phyloP scores from a whole-genome alignment of 257 asterid genomes.

The Lavandula angustifolia region DNA sequence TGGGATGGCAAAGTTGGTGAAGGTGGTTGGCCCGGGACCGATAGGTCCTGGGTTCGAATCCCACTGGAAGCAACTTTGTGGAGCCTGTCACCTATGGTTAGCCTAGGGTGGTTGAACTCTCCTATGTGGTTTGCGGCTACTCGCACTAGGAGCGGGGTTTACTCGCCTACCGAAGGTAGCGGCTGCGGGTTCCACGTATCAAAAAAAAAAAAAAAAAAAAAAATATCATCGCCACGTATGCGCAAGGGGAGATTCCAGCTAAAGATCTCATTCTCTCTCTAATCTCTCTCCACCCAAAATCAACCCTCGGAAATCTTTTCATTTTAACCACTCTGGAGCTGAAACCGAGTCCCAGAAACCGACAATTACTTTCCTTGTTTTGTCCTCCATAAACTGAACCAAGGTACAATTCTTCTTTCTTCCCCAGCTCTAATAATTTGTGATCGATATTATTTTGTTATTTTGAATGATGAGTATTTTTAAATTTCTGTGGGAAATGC shows the following conservation, averaged over 20 bases:
- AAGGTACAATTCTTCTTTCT: slow-evolving; percentile 29
- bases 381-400: slow-evolving; percentile 19
- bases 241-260: slow-evolving; percentile 61
- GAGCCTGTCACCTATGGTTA: too few relatives aligned
- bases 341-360: neutral
- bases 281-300: slow-evolving; percentile 63
- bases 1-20: too few relatives aligned
- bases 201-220: too few relatives aligned
- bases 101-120: too few relatives aligned
- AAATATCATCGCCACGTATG: slow-evolving; percentile 81
- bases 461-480: slow-evolving; percentile 9
- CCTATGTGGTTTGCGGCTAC: too few relatives aligned
- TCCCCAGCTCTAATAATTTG: slow-evolving; percentile 18
- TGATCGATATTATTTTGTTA: slow-evolving; percentile 7
- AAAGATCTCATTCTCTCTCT: slow-evolving; percentile 71
- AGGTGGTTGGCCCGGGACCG: too few relatives aligned
- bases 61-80: too few relatives aligned
- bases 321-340: slow-evolving; percentile 26
- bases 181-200: too few relatives aligned
- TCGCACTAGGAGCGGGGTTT: too few relatives aligned
- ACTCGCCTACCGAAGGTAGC: too few relatives aligned
- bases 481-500: slow-evolving; percentile 16
- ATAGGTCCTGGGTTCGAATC: too few relatives aligned
- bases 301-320: slow-evolving; percentile 34
- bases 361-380: neutral